Evolutionary conservation across 2,329 filamentous ascomycete genomes (phyloP).

Genomic region (Alternaria arbusti): DNA sequence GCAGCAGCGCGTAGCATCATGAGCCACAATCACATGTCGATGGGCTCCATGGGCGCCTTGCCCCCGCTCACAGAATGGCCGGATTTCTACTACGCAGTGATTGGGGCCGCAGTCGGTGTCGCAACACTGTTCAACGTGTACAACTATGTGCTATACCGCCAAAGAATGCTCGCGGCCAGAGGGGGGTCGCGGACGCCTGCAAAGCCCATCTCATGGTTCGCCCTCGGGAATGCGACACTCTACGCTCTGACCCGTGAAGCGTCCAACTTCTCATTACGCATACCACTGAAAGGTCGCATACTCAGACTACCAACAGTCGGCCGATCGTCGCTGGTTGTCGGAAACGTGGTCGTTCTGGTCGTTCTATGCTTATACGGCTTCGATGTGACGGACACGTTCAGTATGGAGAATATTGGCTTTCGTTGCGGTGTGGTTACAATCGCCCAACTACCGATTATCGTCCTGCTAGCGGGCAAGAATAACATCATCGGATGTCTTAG

Average conservation of each 20-base stretch:
- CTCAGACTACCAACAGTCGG: constrained; percentile 51
- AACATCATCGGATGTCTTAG: constrained; percentile 67
- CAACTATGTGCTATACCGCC: constrained; percentile 57
- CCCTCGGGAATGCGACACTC: constrained; percentile 57
- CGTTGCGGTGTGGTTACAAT: constrained; percentile 61
- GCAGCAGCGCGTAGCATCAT: constrained; percentile 22
- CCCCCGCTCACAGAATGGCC: constrained; percentile 57
- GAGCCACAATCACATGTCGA: constrained; percentile 33
- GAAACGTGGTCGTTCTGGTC: constrained; percentile 60
- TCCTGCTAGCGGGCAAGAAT: constrained; percentile 62
- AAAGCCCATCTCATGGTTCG: constrained; percentile 60
- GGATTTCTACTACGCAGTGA: constrained; percentile 61
- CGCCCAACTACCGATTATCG: constrained; percentile 62
- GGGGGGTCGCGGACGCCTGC: constrained; percentile 54
- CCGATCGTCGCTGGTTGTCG: constrained; percentile 48
- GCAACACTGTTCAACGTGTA: constrained; percentile 54
- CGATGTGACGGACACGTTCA: constrained; percentile 56
- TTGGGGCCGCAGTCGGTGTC: constrained; percentile 54
- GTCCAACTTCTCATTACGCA: constrained; percentile 54
- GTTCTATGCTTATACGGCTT: constrained; percentile 63
- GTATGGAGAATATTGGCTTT: constrained; percentile 64
- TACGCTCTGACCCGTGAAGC: constrained; percentile 63
- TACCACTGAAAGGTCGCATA: constrained; percentile 43
- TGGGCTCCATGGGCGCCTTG: constrained; percentile 53
- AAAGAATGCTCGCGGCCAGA: constrained; percentile 57